Evolutionary conservation across 2,329 filamentous ascomycete genomes (phyloP), one percentile per base, ranked within the genome.

Genomic region (Scopulariopsis brevicaulis): DNA sequence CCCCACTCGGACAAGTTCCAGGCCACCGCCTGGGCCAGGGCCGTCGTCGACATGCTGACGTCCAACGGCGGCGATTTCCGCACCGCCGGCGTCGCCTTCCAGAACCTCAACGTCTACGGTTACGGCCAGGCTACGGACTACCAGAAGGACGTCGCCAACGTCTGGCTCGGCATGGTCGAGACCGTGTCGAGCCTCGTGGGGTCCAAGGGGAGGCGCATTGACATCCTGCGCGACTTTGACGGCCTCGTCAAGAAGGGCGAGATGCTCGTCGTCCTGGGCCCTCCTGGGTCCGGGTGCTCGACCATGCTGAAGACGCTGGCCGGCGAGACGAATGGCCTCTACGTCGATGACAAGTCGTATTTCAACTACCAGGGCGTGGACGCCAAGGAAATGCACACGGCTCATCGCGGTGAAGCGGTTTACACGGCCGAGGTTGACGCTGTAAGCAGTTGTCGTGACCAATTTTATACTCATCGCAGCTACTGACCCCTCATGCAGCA

Each of bases 341-440:
- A 80, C 63, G 77, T 94, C 15, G 87, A 90, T 54, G 73, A 86
- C 3, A 73, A 76, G 12, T 85, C 87, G 0, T 83, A 89, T 61
- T 83, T 96, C 67, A 93, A 95, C 72, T 96, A 95, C 67, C 87
- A 94, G 69, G 87, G 85, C 63, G 78, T 90, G 65, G 74, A 81
- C 2, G 79, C 88, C 58, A 73, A 88, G 66, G 81, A 90, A 67
- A 93, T 94, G 87, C 83, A 88, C 71, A 82, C 81, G 12, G 77
- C 81, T 61, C 91, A 93, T 73, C 85, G 88, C 32, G 90, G 90
- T 63, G 90, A 95, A 71, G 88, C 88, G 61, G 92, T 94, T 68
- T 94, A 94, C 72, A 92, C 88, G 0, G 88, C 88, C 60, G 89
- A 94, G 69, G 85, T 89, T 40, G 90, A 95, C 67, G 85, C 88